Evolutionary conservation across 768 basidiomycete genomes (phyloP), one percentile per base, ranked within the genome.

Genomic region (Tylopilus sp.): DNA sequence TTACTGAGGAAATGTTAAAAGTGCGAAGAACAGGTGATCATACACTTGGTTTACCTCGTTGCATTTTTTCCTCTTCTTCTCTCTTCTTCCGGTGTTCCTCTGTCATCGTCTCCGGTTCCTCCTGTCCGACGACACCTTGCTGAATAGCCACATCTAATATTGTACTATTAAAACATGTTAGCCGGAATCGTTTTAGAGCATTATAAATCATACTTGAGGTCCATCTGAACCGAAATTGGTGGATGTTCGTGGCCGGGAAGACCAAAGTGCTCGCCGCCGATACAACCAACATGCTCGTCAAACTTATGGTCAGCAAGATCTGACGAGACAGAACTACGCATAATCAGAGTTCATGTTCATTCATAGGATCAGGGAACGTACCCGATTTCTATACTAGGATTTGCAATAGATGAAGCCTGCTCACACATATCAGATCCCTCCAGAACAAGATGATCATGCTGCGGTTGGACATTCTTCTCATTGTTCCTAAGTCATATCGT

Each of bases 401-500:
- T 5, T 1, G 9, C 13, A 30, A 8, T 19, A 17, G 24, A 33
- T 11, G 12, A 26, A 36, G 4, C 24, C 21, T 19, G 28, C 8
- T 48, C 28, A 24, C n/a, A n/a, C n/a, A n/a, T n/a, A n/a, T 33
- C 11, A 38, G 42, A 26, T 12, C 17, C 26, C 16, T 3, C 33
- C 29, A 17, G 12, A 8, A 24, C 2, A 24, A 29, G 10, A 21
- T 30, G 22, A 6, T 26, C 24, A 19, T 22, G 30, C 46, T 21
- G 52, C 11, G 19, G 28, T 8, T 21, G 33, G 17, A 16, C 10
- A 25, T 9, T 13, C 6, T 9, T 31, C 8, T 55, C 44, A 24
- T 41, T 33, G 14, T 56, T 42, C 54, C 54, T 56, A 45, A 37
- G 16, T 22, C 8, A n/a, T 21, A 33, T 30, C 3, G 37, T 47